Evolutionary conservation across 169 alveolate species (phyloP), one percentile per base, ranked within the genome.

Genomic region (Plasmodium gallinaceum): DNA sequence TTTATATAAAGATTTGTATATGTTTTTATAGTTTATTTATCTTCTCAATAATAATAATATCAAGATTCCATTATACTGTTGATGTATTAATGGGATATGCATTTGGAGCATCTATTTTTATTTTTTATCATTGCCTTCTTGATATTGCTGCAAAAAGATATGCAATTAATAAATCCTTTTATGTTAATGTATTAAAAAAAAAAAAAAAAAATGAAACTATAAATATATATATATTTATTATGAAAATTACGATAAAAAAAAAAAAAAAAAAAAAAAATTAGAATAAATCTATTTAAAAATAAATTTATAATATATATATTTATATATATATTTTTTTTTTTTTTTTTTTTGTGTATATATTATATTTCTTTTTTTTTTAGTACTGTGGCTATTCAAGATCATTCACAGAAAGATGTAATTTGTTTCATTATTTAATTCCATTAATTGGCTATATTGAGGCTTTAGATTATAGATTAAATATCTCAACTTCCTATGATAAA

Each of bases 31-130:
- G 76, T 43, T 51, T 65, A 12, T 46, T 69, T 48, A 60, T 90
- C 2, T 88, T 71, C 48, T 45, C 72, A n/a, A 37, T 92, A 20
- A 92, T 92, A 39, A 75, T 92, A 68, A 88, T 91, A 16, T 68
- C 94, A 18, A 89, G 89, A 74, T 71, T 88, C 24, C 96, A 94
- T 88, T 94, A 94, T 87, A 92, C 96, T 22, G 92, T 94, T 52
- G 96, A 94, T 62, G 95, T 94, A 32, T 48, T 94, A 65, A 90
- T 94, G 78, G 96, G 96, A n/a, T 26, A 88, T n/a, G 70, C 87
- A 22, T 64, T 89, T 24, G 90, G 78, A 16, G 24, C 78, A 9
- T 16, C 62, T 16, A 5, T 76, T 16, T 76, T 76, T 65, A n/a
- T 76, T 9, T n/a, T 42, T 14, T 76, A 76, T 51, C 89, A 76